phyloP scores from a whole-genome alignment of 1,139 yeast genomes.

The Geotrichum carabidarum region DNA sequence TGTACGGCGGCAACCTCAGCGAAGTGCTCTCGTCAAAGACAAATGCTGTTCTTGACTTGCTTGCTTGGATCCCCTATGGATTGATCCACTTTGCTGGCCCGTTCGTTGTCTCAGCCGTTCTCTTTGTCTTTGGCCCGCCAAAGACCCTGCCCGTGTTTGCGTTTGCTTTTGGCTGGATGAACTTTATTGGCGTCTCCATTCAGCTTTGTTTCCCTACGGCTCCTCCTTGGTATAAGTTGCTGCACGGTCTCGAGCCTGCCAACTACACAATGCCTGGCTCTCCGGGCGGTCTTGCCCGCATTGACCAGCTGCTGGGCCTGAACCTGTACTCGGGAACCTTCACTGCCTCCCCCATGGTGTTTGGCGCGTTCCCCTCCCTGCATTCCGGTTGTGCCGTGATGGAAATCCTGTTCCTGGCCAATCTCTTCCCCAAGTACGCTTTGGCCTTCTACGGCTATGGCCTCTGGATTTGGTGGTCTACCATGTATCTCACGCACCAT shows the following conservation, averaged over 20 bases:
- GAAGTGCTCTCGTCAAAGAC: slow-evolving; percentile 78
- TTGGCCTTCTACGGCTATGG: slow-evolving; percentile 70
- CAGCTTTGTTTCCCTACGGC: slow-evolving; percentile 91
- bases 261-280: slow-evolving; percentile 88
- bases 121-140: slow-evolving; percentile 91
- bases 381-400: slow-evolving; percentile 92
- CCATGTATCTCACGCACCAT: slow-evolving; percentile 95
- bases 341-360: slow-evolving; percentile 81
- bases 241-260: slow-evolving; percentile 85
- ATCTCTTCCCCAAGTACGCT: slow-evolving; percentile 67
- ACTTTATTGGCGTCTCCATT: slow-evolving; percentile 71
- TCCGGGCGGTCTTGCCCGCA: slow-evolving; percentile 93
- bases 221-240: slow-evolving; percentile 94
- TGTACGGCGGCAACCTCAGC: slow-evolving; percentile 89
- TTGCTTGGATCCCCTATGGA: slow-evolving; percentile 97
- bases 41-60: slow-evolving; percentile 61
- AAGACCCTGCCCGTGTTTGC: slow-evolving; percentile 80
- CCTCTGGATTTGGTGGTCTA: slow-evolving; percentile 95
- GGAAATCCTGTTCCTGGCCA: slow-evolving; percentile 81
- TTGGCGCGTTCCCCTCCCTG: slow-evolving; percentile 96
- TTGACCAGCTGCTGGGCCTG: slow-evolving; percentile 73
- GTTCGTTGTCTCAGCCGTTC: slow-evolving; percentile 71
- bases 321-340: slow-evolving; percentile 86
- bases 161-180: slow-evolving; percentile 97
- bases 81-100: slow-evolving; percentile 86